Conservation (phyloP, 225 moss, liverwort and hornwort genomes). For the Sphagnum contortum region DNA sequence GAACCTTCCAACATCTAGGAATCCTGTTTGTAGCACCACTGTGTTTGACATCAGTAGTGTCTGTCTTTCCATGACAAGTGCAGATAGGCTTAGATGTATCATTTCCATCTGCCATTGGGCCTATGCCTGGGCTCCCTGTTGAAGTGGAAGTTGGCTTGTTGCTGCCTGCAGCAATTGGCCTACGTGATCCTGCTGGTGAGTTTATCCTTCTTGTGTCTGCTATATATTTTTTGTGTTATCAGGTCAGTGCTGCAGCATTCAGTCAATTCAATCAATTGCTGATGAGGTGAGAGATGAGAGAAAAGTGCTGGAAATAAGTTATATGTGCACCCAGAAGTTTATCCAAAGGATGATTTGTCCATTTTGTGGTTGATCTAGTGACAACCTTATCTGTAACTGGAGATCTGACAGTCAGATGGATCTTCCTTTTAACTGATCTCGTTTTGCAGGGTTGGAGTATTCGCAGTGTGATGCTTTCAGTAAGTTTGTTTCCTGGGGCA, state of each 20-base stretch:
- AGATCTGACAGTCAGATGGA: no score
- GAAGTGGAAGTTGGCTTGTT: conserved; percentile 76
- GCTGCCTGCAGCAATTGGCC: conserved; percentile 66
- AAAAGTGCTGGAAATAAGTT: no score
- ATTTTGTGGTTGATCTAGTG: no score
- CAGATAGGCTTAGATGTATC: conserved; percentile 81
- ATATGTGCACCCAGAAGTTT: no score
- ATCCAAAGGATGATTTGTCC: no score
- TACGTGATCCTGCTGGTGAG: conserved; percentile 61
- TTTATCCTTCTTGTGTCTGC: not conserved
- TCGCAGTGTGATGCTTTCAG: conserved; percentile 48
- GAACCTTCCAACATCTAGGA: no score
- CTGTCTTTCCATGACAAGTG: not conserved
- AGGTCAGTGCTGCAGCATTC: no score
- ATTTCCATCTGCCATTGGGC: conserved; percentile 53
- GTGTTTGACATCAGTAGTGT: no score
- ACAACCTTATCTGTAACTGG: no score
- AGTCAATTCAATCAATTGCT: no score
- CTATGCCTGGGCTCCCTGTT: conserved; percentile 66
- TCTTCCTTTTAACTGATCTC: not conserved
- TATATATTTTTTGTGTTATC: not conserved
- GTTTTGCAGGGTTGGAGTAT: conserved; percentile 43
- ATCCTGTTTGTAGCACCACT: no score
- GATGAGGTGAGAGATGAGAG: no score
- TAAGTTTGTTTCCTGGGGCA: conserved; percentile 33